Evolutionary conservation across 257 asterid species (phyloP), one percentile per base, ranked within the genome.

Genomic region (Lithospermum erythrorhizon): DNA sequence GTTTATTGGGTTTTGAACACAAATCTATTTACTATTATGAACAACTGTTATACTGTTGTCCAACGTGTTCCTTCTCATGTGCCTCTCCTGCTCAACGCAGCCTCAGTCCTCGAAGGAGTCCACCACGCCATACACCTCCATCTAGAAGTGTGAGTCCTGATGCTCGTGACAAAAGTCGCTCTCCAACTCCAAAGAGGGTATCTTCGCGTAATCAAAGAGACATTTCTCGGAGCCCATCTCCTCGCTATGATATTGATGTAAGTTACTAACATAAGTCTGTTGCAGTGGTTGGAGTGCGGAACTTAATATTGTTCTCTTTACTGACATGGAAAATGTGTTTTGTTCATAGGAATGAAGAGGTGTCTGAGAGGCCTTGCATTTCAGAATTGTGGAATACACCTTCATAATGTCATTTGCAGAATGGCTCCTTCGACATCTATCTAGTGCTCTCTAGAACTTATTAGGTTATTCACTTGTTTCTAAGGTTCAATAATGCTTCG

Each of bases 191-290:
- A 20, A 81, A 66, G 68, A 89, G 96, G 64, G 59, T 80, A 17
- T 93, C 99, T 13, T n/a, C n/a, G n/a, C 84, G 55, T 70, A 84
- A 66, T 56, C 83, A 80, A 16, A 82, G 62, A 71, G 77, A 55
- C 52, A 77, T 69, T 70, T 86, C 95, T 61, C 82, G 86, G 47
- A 91, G 95, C 77, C 90, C 73, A 21, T 68, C 91, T 48, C 90
- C 85, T 0, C 89, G 75, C 64, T 90, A 86, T 70, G 94, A 84
- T 66, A 90, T 85, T 73, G 97, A 93, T 75, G 97, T 86, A 68
- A 84, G 89, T 70, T 47, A 53, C 23, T 4, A 24, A 55, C 22
- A 49, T 6, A 11, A 21, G 3, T 56, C 55, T 30, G 30, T 59
- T 29, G 32, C 19, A 55, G 32, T 27, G 32, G 4, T 27, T 27